A percentile compares a stretch with the other conserved stretches of the same genome.
Conservation (phyloP, 148 eudicot genomes). For the Amaranthus hypochondriacus region DNA sequence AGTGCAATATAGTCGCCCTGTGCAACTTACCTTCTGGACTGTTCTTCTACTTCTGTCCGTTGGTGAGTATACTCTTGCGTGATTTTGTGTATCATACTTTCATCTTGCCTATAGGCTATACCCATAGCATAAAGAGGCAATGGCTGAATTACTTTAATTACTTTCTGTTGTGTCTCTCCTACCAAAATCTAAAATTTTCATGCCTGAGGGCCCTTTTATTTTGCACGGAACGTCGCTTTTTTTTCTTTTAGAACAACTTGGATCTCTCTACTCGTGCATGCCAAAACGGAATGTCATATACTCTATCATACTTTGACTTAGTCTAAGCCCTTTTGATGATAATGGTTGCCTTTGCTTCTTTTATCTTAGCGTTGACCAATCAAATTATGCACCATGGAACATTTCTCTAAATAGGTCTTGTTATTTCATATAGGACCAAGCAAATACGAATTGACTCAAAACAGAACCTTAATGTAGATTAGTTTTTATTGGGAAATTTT, state of each 20-base stretch:
- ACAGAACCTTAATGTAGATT: too few species aligned
- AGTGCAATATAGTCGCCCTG: slow-evolving; percentile 56
- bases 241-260: background rate
- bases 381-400: background rate
- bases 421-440: too few species aligned
- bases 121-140: background rate
- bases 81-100: slow-evolving; percentile 1
- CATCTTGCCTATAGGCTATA: background rate
- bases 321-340: background rate
- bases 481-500: too few species aligned
- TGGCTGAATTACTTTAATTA: background rate
- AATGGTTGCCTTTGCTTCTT: background rate
- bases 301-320: background rate
- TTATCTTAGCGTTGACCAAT: background rate
- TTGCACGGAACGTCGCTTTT: background rate
- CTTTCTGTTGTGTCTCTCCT: background rate
- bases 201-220: background rate
- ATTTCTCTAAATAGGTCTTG: too few species aligned
- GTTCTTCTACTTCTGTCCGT: slow-evolving; percentile 45
- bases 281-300: too few species aligned
- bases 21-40: slow-evolving; percentile 44
- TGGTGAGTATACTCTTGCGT: slow-evolving; percentile 48
- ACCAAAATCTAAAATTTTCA: background rate
- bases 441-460: too few species aligned
- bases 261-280: background rate